A percentile compares a stretch with the other conserved stretches of the same genome.
Evolutionary conservation across 345 rosid species (phyloP).

Genomic region (Melastoma malabathricum): DNA sequence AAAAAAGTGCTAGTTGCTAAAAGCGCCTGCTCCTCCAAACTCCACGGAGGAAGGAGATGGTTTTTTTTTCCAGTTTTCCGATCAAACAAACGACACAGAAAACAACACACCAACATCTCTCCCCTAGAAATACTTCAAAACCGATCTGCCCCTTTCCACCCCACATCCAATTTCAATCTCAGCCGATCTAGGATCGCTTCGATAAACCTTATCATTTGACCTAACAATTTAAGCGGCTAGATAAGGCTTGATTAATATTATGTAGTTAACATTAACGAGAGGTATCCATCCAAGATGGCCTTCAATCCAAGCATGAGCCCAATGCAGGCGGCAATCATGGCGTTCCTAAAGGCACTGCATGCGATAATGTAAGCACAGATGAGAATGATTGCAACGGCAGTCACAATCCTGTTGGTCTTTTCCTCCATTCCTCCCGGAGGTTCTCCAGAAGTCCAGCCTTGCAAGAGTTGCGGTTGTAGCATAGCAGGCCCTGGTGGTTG

Average conservation of each 20-base stretch:
- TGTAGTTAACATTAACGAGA: too few species aligned
- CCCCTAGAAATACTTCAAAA: background rate
- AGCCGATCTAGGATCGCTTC: too few species aligned
- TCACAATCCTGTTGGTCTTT: constrained; percentile 60
- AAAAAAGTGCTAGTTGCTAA: too few species aligned
- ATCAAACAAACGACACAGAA: background rate
- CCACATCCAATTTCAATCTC: background rate
- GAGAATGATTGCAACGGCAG: constrained; percentile 55
- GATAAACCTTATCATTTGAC: too few species aligned
- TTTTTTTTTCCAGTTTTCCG: background rate
- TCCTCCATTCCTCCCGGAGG: constrained; percentile 81
- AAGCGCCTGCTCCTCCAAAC: constrained; percentile 1
- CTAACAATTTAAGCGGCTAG: too few species aligned
- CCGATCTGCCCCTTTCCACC: background rate
- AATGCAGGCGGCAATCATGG: constrained; percentile 82
- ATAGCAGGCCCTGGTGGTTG: constrained; percentile 72
- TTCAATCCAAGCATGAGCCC: constrained; percentile 94
- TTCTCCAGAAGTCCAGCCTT: constrained; percentile 76
- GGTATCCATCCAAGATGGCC: too few species aligned
- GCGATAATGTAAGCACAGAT: constrained; percentile 75
- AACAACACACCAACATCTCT: background rate
- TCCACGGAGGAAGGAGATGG: background rate
- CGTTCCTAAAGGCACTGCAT: constrained; percentile 77
- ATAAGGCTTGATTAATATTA: too few species aligned
- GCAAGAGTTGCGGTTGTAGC: constrained; percentile 81